Base-by-base conservation (phyloP, 352 stramenopile genomes). In the Nothophytophthora sp. region DNA sequence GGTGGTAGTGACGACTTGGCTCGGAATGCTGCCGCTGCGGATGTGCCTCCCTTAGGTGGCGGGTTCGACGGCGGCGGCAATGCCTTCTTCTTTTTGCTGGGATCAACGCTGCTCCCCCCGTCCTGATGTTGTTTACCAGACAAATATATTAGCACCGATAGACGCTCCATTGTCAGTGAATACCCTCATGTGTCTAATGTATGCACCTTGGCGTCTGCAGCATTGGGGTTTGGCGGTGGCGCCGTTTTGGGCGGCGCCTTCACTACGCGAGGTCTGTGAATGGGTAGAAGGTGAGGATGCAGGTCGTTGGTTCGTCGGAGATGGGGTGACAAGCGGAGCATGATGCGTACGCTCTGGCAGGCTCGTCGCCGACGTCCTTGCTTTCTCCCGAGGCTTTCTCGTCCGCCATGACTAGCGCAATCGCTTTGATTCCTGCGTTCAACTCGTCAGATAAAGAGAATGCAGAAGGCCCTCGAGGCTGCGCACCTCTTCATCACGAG, bases 41-140 rank as follows among this genome's bases (percentile, higher is more conserved):
- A 90, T 0, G 47, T 73, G 1, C 55, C 65, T 30, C 75, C 59
- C 30, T 87, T 79, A 20, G 79, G 82, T 11, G 82, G 82, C 39
- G 82, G 77, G 15, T 88, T 87, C 2, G 75, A 71, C 4, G 82
- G 82, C 25, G 79, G 82, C 4, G 82, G 82, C 5, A 90, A 41
- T 12, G 67, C 67, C 30, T 90, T 90, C 53, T 90, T 90, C 41
- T 84, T 86, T 30, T 48, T 45, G n/a, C n/a, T n/a, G 59, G 76
- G 50, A 61, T 81, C 23, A 45, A 24, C 25, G 40, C 34, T 37
- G n/a, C n/a, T n/a, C 55, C 54, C n/a, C 23, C 50, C 41, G 24
- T 44, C 40, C 60, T 68, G 25, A 49, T 29, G n/a, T n/a, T n/a
- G n/a, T n/a, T n/a, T n/a, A n/a, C n/a, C 6, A 33, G 0, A 25